Conservation (phyloP, 495 filamentous ascomycete species). For the Aspergillus ostianus region DNA sequence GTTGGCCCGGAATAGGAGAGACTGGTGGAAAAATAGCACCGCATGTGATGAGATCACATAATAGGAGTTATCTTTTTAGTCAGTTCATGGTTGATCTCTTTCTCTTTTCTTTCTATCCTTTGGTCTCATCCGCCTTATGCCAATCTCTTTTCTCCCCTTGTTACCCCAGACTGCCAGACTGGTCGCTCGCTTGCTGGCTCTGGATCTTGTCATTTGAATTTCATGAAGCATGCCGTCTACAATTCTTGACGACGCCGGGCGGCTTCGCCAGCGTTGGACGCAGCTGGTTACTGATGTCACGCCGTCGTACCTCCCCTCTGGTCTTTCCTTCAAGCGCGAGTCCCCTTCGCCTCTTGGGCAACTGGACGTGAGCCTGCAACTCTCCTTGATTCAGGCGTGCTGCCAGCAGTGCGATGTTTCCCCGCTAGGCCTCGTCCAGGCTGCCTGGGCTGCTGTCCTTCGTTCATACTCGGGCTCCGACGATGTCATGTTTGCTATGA, state of each 20-base stretch:
- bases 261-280: slow-evolving; percentile 18
- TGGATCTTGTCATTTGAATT: slow-evolving; percentile 6
- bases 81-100: not conserved
- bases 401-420: slow-evolving; percentile 37
- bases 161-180: slow-evolving; percentile 12
- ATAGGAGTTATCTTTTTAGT: not conserved
- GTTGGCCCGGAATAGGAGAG: not conserved
- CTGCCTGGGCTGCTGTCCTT: slow-evolving; percentile 48
- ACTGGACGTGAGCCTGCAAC: slow-evolving; percentile 10
- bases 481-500: slow-evolving; percentile 28
- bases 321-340: slow-evolving; percentile 10
- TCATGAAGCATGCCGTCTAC: slow-evolving; percentile 15
- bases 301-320: slow-evolving; percentile 16
- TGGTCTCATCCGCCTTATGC: not conserved
- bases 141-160: slow-evolving; percentile 3
- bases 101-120: not conserved
- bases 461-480: slow-evolving; percentile 43
- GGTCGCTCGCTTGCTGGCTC: slow-evolving; percentile 4
- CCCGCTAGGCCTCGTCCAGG: slow-evolving; percentile 38
- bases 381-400: slow-evolving; percentile 22
- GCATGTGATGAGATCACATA: not conserved
- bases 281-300: slow-evolving; percentile 18
- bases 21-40: not conserved
- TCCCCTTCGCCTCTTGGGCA: slow-evolving; percentile 6
- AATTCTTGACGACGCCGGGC: slow-evolving; percentile 15